Evolutionary conservation across 345 rosid genomes (phyloP), one percentile per base, ranked within the genome.

Genomic region (Syzygium oleosum): DNA sequence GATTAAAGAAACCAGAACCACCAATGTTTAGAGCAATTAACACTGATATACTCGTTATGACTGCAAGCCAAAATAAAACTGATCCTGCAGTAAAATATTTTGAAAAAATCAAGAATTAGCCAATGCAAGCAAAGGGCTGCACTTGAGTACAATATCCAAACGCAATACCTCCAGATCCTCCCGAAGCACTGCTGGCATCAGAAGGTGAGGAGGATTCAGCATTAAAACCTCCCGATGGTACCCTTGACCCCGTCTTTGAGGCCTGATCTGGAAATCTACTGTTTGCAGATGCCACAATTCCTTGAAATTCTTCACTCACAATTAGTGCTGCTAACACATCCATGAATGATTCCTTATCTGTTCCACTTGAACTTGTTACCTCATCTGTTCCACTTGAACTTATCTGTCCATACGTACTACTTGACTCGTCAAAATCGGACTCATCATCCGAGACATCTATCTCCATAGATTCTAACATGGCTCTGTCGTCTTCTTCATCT

Each of bases 251-350:
- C 84, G 87, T 87, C 55, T 88, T 89, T 61, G 94, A 89, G 68
- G 83, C 89, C 78, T 91, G 94, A 87, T 93, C 93, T 21, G 88
- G 85, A 54, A 80, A n/a, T 92, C 93, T 95, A 92, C 63, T 86
- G 85, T 89, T 92, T 90, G 92, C 96, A 17, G 98, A 98, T 88
- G 99, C 93, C 88, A 98, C 99, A 87, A 98, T 96, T 90, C 98
- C 97, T 90, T 94, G 98, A 94, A 98, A 98, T 89, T 98, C 99
- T 92, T 98, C 98, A 23, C 99, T 96, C 87, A 94, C 95, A 54
- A 98, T 94, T 88, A 98, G 89, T 91, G 99, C 99, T 53, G 99
- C 98, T 83, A 98, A 91, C 86, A 95, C 98, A 88, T 95, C 95
- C 98, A 98, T 98, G 92, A 98, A 98, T 84, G 99, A 94, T 89